Base-by-base conservation (phyloP, 1,284 basidiomycete genomes). In the Agaricales sp. region DNA sequence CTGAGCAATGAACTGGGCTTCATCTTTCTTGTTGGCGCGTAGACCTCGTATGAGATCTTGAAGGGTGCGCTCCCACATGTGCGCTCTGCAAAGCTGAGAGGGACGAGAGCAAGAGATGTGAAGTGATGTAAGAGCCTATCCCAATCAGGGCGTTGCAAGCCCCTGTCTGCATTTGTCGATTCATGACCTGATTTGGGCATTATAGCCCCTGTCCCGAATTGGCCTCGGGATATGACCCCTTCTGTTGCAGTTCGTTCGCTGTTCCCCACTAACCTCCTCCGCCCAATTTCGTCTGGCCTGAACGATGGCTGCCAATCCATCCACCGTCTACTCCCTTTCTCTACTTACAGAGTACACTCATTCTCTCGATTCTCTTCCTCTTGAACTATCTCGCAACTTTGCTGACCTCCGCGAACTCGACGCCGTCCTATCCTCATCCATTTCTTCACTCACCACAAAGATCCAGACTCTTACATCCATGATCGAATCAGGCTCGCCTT, bases 361-460 rank as follows among this genome's bases (percentile, higher is more conserved):
- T 66, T 87, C 88, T 22, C 85, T 99, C 64, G 94, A 97, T 68
- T 80, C 93, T 21, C 80, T 99, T 50, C 95, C 95, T 45, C 77
- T 90, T 54, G 93, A 97, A 67, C 82, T 98, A 63, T 97, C 95
- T 11, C 82, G 92, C 63, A 87, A 85, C 63, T 91, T 97, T 65
- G 90, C 87, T 20, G 95, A 99, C 73, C 79, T 99, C 46, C 89
- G 93, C 57, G 95, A 99, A 69, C 86, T 99, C 62, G 96, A 98
- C 65, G 95, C 96, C 46, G 96, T 99, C 43, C 78, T 99, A 46
- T 92, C 90, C 49, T 82, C 88, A 24, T 90, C 89, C 49, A 85
- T 93, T 64, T 64, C 81, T 55, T 74, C 78, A 59, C 85, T 95
- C 59, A 91, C 85, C 52, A 59, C 72, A 47, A 91, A 92, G 67